Evolutionary conservation across 1,284 basidiomycete species (phyloP), one percentile per base, ranked within the genome.

Genomic region (Cystobasidium slooffiae): DNA sequence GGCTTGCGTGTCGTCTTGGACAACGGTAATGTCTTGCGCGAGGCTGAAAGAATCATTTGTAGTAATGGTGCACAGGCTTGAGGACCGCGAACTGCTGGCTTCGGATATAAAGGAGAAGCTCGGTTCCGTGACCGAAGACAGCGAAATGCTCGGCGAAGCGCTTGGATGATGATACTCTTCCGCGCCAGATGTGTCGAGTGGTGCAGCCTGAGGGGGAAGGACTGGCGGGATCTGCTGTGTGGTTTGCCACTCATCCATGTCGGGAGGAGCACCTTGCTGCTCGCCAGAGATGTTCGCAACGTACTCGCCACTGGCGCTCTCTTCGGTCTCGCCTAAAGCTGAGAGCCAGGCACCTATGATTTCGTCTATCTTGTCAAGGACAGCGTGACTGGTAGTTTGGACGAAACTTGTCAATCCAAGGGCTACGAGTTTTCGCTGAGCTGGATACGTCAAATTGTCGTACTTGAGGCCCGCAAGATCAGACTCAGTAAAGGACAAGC

Each of bases 401-500:
- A 75, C 62, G 18, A 76, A 46, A 47, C 64, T 47, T 31, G 78
- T 66, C n/a, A 80, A 59, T 1, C 77, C 79, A n/a, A 80, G 68
- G 5, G 79, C 79, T 20, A 75, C 72, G 20, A 80, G 62, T 63
- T 80, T 80, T 58, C 79, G 77, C 18, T 80, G 79, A 0, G 74
- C 72, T 1, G 75, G 67, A 20, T 77, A 75, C 0, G 78, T 75
- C 63, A 79, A 75, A 65, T 79, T 79, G 75, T 80, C 79, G 64
- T 79, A 70, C 79, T 80, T 31, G 31, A 76, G 24, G n/a, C 59
- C 43, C 20, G 18, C 9, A 75, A 6, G 5, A 14, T 14, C 5
- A n/a, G 9, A 22, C 53, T 74, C 58, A 67, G 51, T 1, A 16
- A 22, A 31, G 10, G 2, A 2, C 31, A 1, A 18, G 12, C 43